Evolutionary conservation across 169 alveolate genomes (phyloP).

Genomic region (Blepharisma undulans): DNA sequence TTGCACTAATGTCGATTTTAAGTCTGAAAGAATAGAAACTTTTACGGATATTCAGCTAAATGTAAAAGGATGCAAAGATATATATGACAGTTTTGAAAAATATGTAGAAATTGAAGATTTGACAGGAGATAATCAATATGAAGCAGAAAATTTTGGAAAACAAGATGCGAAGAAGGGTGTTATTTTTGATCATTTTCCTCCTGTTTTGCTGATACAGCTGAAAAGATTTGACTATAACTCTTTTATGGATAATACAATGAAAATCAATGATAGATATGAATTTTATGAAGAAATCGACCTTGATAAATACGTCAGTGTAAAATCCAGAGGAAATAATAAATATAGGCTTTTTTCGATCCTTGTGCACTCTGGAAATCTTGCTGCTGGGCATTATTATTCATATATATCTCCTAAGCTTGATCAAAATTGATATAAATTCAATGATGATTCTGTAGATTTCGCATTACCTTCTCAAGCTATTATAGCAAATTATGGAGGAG

Average conservation of each 20-base stretch:
- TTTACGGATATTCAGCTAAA: constrained; percentile 82
- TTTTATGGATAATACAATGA: constrained; percentile 38
- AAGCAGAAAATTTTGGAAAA: constrained; percentile 77
- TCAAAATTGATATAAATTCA: constrained; percentile 69
- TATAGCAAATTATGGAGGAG: constrained; percentile 5
- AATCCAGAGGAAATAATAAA: constrained; percentile 32
- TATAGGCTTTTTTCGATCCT: constrained; percentile 48
- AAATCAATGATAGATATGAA: constrained; percentile 62
- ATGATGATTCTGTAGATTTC: constrained; percentile 63
- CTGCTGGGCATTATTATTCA: constrained; percentile 28
- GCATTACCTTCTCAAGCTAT: neutral
- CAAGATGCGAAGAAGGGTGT: constrained; percentile 79
- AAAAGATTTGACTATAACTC: constrained; percentile 83
- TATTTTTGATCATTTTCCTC: constrained; percentile 74
- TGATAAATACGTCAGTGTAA: constrained; percentile 43
- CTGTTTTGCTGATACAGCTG: constrained; percentile 58
- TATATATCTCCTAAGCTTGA: constrained; percentile 51
- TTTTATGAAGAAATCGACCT: constrained; percentile 65
- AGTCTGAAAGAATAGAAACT: constrained; percentile 57
- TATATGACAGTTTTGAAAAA: constrained; percentile 65
- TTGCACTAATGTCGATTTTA: constrained; percentile 79
- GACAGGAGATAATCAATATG: constrained; percentile 78
- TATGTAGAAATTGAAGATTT: constrained; percentile 81
- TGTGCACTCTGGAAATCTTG: constrained; percentile 4
- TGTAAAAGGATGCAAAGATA: constrained; percentile 69